These are phyloP conservation scores for Fusarium sp. DNA, from an alignment of 2,329 filamentous ascomycete genomes.

Conservation along the genomic window DNA sequence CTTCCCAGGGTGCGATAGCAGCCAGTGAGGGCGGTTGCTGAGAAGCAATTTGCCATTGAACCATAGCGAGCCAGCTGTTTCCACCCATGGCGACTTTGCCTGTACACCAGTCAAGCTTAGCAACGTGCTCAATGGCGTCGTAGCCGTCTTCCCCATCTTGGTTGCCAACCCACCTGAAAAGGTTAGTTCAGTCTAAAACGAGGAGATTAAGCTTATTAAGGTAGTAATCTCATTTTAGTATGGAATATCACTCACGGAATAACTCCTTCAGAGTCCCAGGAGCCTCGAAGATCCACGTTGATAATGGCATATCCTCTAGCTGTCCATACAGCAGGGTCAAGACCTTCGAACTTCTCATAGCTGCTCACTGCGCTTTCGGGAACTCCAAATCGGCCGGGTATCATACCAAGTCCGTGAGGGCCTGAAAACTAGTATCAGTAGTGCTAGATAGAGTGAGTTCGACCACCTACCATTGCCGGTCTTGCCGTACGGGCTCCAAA, in stretches of 20 bases:
- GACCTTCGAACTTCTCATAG: constrained; percentile 13
- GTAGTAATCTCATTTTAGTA: not conserved
- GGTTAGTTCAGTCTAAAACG: not conserved
- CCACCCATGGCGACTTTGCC: not conserved
- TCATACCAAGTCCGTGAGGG: constrained; percentile 3
- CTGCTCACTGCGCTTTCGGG: constrained; percentile 4
- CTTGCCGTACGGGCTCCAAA: constrained; percentile 17
- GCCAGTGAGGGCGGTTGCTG: not conserved
- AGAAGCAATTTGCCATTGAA: constrained; percentile 8
- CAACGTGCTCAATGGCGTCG: constrained; percentile 6
- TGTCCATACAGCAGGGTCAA: constrained; percentile 6
- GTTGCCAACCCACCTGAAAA: not conserved
- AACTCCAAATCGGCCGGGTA: constrained; percentile 7
- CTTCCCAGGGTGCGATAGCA: constrained; percentile 1
- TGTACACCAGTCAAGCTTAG: not conserved
- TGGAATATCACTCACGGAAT: constrained; percentile 2
- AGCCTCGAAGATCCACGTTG: constrained; percentile 1
- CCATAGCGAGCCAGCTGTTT: constrained; percentile 7
- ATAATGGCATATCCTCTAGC: constrained; percentile 8
- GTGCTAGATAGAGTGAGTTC: too few species aligned
- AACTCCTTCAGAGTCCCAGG: constrained; percentile 5
- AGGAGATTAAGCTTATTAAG: too few species aligned
- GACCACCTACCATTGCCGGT: constrained; percentile 4
- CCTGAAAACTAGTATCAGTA: not conserved
- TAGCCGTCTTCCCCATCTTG: not conserved